Conservation (phyloP, 495 filamentous ascomycete genomes). For the Penicillium atrosanguineum region DNA sequence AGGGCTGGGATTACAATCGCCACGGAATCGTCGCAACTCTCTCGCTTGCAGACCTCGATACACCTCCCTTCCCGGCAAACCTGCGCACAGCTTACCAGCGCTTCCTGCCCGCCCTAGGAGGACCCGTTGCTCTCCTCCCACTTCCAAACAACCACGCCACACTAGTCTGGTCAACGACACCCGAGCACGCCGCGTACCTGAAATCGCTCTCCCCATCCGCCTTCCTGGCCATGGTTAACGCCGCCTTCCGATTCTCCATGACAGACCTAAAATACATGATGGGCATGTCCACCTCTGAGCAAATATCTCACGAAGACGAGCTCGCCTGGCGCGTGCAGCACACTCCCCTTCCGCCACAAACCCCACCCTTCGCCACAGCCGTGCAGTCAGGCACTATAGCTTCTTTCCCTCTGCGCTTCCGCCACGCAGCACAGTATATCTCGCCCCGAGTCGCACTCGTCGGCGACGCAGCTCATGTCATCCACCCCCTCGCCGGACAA, state of each 20-base stretch:
- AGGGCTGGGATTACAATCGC: constrained; percentile 90
- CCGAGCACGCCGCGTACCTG: constrained; percentile 70
- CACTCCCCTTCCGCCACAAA: constrained; percentile 47
- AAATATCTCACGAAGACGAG: constrained; percentile 61
- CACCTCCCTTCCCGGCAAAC: constrained; percentile 29
- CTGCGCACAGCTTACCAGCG: constrained; percentile 85
- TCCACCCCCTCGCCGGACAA: constrained; percentile 92
- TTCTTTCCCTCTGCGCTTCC: constrained; percentile 84
- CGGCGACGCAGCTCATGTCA: constrained; percentile 91
- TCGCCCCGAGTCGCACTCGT: constrained; percentile 83
- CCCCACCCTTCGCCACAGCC: constrained; percentile 58
- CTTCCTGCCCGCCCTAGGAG: constrained; percentile 77
- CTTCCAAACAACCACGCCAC: constrained; percentile 78
- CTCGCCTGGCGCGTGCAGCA: constrained; percentile 77
- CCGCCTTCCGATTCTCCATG: constrained; percentile 79
- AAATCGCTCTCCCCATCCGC: constrained; percentile 69
- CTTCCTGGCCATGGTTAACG: constrained; percentile 87
- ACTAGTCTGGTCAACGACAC: constrained; percentile 90
- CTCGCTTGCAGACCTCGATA: constrained; percentile 54
- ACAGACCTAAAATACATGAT: constrained; percentile 80
- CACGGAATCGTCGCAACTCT: constrained; percentile 91
- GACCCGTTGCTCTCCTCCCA: constrained; percentile 86
- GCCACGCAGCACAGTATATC: constrained; percentile 90
- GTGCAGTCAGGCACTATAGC: constrained; percentile 82
- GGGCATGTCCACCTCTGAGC: constrained; percentile 42